Percentiles rank a stretch among this genome's conserved stretches.
Conservation (phyloP, 106 monocot species). For the Agapanthus africanus region DNA sequence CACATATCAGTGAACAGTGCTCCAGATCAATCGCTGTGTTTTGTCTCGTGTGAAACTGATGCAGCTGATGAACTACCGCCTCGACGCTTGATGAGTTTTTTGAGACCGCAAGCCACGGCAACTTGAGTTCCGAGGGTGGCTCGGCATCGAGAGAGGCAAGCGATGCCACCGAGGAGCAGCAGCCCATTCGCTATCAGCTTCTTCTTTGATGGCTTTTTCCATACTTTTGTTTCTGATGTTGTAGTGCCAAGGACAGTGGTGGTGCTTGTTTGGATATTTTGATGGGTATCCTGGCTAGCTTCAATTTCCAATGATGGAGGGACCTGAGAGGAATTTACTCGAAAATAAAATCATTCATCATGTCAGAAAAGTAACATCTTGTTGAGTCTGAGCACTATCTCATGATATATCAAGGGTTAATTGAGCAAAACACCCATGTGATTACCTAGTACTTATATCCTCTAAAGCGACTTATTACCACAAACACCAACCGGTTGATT, state of each 20-base stretch:
- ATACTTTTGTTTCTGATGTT: not conserved
- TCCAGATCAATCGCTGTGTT: no score
- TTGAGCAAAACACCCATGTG: no score
- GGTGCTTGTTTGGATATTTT: slow-evolving; percentile 1
- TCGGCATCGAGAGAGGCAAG: slow-evolving; percentile 63
- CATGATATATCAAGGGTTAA: no score
- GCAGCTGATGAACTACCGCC: no score
- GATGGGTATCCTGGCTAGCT: not conserved
- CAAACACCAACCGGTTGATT: no score
- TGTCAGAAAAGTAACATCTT: no score
- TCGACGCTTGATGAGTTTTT: slow-evolving; percentile 75
- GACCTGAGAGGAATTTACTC: slow-evolving; percentile 43
- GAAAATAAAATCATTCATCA: not conserved
- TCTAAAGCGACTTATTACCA: no score
- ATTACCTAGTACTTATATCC: no score
- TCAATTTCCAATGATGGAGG: slow-evolving; percentile 40
- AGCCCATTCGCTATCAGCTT: slow-evolving; percentile 65
- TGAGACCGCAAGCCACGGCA: slow-evolving; percentile 73
- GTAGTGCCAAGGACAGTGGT: not conserved
- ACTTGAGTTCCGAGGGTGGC: slow-evolving; percentile 57
- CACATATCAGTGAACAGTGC: no score
- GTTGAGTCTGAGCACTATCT: no score
- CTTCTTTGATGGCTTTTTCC: slow-evolving; percentile 35
- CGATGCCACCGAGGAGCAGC: slow-evolving; percentile 63
- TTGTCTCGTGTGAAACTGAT: no score